Percentiles rank a stretch among this genome's conserved stretches.
Conservation (phyloP, 768 basidiomycete genomes). For the Lactifluus piperatus region DNA sequence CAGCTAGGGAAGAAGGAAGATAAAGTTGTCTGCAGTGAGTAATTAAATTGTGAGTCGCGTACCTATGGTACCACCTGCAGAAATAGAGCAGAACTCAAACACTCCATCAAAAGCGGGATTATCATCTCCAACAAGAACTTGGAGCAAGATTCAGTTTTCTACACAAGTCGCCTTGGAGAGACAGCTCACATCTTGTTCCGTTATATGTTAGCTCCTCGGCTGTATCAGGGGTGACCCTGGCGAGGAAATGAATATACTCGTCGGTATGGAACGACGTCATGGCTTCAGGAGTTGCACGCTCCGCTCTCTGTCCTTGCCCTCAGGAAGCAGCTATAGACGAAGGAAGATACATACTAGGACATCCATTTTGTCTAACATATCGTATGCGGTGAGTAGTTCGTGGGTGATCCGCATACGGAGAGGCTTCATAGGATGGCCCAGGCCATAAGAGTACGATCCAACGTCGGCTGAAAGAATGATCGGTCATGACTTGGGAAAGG, state of each 20-base stretch:
- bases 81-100: conserved; percentile 95
- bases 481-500: not conserved
- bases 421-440: conserved; percentile 93
- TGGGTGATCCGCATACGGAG: conserved; percentile 93
- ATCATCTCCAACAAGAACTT: conserved; percentile 74
- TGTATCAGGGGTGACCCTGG: conserved; percentile 85
- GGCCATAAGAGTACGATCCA: conserved; percentile 71
- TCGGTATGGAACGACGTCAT: conserved; percentile 98
- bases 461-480: conserved; percentile 46
- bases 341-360: conserved; percentile 56
- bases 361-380: conserved; percentile 92
- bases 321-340: not conserved
- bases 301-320: conserved; percentile 24
- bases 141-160: not conserved
- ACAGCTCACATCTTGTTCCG: conserved; percentile 73
- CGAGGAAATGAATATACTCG: conserved; percentile 92
- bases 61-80: conserved; percentile 93
- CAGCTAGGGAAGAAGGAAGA: conserved; percentile 37
- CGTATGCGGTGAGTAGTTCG: conserved; percentile 83
- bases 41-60: not conserved
- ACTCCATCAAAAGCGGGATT: conserved; percentile 95
- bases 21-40: not conserved
- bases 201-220: conserved; percentile 76
- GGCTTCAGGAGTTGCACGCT: conserved; percentile 29
- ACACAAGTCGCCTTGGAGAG: not conserved